Evolutionary conservation across 2,329 filamentous ascomycete species (phyloP), one percentile per base, ranked within the genome.

Genomic region (Fonsecaea pedrosoi): DNA sequence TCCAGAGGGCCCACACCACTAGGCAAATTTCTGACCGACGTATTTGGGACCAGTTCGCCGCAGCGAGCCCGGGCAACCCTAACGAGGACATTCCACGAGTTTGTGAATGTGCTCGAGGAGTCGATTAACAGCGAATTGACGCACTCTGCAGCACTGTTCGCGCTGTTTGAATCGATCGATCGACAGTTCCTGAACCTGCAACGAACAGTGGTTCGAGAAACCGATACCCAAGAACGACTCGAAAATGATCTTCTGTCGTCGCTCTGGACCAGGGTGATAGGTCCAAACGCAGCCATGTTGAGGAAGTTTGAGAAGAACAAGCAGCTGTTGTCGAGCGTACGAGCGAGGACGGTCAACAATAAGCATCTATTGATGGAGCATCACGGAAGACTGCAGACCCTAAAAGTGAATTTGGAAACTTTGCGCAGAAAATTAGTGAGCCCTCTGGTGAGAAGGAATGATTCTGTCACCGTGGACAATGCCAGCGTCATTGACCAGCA

Each of bases 231-330:
- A 76, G 92, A 97, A 70, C 89, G 90, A 50, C 83, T 89, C 35
- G 91, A 96, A 76, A 89, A 88, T 69, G 92, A 97, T 74, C 85
- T 95, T 74, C 88, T 97, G 53, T 89, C 90, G 1, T 90, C 89
- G 2, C 85, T 97, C 8, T 98, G 94, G 94, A 91, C 91, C 1
- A 89, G 90, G 55, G 87, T 96, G 25, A 87, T 97, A 0, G 94
- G 93, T 1, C 84, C 90, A 45, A 90, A 91, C 74, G 88, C 90
- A 7, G 84, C 84, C 54, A 86, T 90, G 71, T 84, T 97, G n/a
- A 87, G 88, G 75, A 97, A 97, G 78, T 97, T 93, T 78, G 92
- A 97, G 77, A 92, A 91, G 80, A 98, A 98, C 82, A 90, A 90
- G 69, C 85, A 88, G 58, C 84, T 97, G 0, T 86, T 98, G 30